These are phyloP conservation scores for Aureobasidium sp. DNA, from an alignment of 2,329 filamentous ascomycete species.

Conservation along the genomic window DNA sequence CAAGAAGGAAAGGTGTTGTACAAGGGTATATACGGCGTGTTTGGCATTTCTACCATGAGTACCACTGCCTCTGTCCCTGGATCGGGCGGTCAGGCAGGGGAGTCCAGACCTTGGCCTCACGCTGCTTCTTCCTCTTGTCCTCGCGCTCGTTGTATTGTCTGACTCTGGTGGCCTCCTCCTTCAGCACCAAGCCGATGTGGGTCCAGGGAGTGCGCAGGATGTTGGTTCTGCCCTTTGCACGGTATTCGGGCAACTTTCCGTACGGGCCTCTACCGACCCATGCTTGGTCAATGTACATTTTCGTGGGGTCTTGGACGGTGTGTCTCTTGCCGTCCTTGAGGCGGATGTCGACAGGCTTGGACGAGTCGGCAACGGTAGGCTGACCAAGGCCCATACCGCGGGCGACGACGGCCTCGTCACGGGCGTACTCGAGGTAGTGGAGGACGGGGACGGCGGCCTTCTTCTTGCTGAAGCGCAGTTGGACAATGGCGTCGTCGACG, in stretches of 20 bases:
- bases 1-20: constrained; percentile 7
- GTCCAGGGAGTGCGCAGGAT: constrained; percentile 63
- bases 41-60: constrained; percentile 61
- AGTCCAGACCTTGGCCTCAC: constrained; percentile 73
- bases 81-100: constrained; percentile 81
- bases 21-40: constrained; percentile 5
- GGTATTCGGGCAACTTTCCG: constrained; percentile 54
- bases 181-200: constrained; percentile 68
- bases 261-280: constrained; percentile 77
- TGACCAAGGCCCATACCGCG: constrained; percentile 71
- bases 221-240: constrained; percentile 65
- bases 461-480: constrained; percentile 96
- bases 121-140: constrained; percentile 62
- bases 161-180: constrained; percentile 87
- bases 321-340: constrained; percentile 68
- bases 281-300: constrained; percentile 82
- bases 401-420: constrained; percentile 68
- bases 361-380: constrained; percentile 15
- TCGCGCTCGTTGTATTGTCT: constrained; percentile 69
- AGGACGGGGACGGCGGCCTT: constrained; percentile 74
- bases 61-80: constrained; percentile 77
- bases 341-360: constrained; percentile 49
- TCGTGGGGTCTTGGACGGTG: constrained; percentile 62
- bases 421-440: constrained; percentile 70
- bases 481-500: constrained; percentile 84